Conservation (phyloP, 139 green algal species). For the Choricystis sp. region DNA sequence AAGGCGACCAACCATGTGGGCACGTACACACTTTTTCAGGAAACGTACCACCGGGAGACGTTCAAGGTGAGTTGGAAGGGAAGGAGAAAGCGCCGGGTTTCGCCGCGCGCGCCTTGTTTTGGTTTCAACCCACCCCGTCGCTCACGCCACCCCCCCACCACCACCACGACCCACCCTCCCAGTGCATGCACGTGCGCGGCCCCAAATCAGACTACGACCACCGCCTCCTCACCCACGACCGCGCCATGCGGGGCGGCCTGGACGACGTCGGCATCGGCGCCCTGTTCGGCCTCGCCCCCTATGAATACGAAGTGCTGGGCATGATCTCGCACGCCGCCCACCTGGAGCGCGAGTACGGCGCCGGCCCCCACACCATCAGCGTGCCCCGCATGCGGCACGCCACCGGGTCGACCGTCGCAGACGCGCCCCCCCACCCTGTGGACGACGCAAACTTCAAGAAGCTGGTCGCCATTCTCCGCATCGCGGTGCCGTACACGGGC, state of each 20-base stretch:
- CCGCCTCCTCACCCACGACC: slow-evolving; percentile 42
- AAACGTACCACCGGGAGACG: slow-evolving; percentile 35
- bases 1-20: slow-evolving; percentile 43
- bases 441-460: slow-evolving; percentile 52
- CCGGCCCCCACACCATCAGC: slow-evolving; percentile 44
- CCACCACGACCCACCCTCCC: slow-evolving; percentile 25
- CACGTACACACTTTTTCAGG: slow-evolving; percentile 58
- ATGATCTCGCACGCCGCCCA: slow-evolving; percentile 47
- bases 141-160: not conserved
- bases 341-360: slow-evolving; percentile 42
- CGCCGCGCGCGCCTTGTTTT: too few relatives aligned
- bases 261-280: slow-evolving; percentile 53
- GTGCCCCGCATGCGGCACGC: slow-evolving; percentile 52
- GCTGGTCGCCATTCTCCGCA: slow-evolving; percentile 46
- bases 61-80: slow-evolving; percentile 19
- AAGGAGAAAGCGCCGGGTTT: too few relatives aligned
- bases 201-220: slow-evolving; percentile 47
- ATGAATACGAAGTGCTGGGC: slow-evolving; percentile 36
- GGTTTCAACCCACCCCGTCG: not conserved
- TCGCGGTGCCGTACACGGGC: slow-evolving; percentile 46
- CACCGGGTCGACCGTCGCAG: slow-evolving; percentile 29
- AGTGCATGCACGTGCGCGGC: slow-evolving; percentile 39
- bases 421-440: slow-evolving; percentile 18
- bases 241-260: slow-evolving; percentile 40
- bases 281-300: slow-evolving; percentile 50